These are phyloP conservation scores for Decorospora gaudefroyi DNA, from an alignment of 2,329 filamentous ascomycete genomes.

Conservation along the genomic window DNA sequence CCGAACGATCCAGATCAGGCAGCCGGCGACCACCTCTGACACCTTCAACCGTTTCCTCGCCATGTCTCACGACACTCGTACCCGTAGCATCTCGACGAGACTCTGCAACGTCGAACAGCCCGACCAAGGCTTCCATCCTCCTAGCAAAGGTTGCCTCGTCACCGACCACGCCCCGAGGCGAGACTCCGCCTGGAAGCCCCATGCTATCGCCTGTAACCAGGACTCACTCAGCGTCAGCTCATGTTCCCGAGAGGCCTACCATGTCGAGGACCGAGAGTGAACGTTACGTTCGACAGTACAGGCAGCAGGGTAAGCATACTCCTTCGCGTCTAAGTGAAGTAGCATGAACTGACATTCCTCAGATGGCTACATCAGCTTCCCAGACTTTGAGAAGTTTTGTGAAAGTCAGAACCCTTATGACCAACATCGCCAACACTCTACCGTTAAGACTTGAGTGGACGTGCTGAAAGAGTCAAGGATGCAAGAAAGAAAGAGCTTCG, in stretches of 20 bases:
- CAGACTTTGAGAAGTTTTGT: conserved; percentile 70
- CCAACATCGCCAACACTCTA: conserved; percentile 35
- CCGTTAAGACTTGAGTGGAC: conserved; percentile 42
- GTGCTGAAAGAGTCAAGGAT: conserved; percentile 2
- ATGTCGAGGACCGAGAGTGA: conserved; percentile 47
- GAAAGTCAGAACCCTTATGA: conserved; percentile 39
- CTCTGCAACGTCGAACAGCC: conserved; percentile 47
- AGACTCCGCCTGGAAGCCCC: conserved; percentile 40
- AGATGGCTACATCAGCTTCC: conserved; percentile 72
- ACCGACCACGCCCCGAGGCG: conserved; percentile 46
- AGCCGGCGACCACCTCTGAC: conserved; percentile 52
- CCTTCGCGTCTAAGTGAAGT: background rate
- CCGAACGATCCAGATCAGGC: conserved; percentile 41
- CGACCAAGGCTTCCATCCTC: conserved; percentile 49
- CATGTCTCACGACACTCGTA: conserved; percentile 50
- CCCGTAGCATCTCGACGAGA: conserved; percentile 49
- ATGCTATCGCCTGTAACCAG: conserved; percentile 36
- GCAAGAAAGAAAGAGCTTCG: conserved; percentile 8
- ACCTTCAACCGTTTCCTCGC: conserved; percentile 53
- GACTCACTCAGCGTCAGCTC: conserved; percentile 35
- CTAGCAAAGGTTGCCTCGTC: conserved; percentile 53
- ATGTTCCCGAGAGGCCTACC: conserved; percentile 38
- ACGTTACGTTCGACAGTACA: conserved; percentile 45
- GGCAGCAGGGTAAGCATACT: conserved; percentile 44
- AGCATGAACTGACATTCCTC: conserved; percentile 21